Percentiles rank a stretch among this genome's conserved stretches.
Conservation (phyloP, 2,329 filamentous ascomycete species). For the Paracamarosporium sp. region DNA sequence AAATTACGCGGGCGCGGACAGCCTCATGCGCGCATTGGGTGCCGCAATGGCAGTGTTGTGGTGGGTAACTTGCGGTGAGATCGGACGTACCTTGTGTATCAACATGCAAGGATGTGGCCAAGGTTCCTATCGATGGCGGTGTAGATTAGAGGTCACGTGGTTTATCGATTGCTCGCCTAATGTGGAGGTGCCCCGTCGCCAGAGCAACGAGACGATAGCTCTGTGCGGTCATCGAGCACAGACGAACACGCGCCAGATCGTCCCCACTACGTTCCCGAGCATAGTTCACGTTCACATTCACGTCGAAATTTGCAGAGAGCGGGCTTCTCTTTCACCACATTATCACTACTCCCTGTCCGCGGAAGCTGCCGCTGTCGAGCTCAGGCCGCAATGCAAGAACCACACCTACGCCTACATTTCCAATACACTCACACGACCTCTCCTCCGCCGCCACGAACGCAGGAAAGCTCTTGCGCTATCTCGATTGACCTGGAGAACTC, state of each 20-base stretch:
- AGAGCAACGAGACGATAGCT: conserved; percentile 2
- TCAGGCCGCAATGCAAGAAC: not conserved
- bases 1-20: conserved; percentile 20
- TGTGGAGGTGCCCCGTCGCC: not conserved
- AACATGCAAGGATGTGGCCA: conserved; percentile 30
- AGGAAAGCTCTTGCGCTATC: not conserved
- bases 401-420: not conserved
- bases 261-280: not conserved
- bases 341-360: not conserved
- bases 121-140: not conserved
- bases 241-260: not conserved
- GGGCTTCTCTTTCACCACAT: not conserved
- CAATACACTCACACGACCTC: not conserved
- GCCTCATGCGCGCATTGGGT: conserved; percentile 24
- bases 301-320: not conserved
- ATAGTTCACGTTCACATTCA: not conserved
- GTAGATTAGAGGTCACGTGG: not conserved
- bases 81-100: conserved; percentile 22
- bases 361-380: not conserved
- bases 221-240: not conserved
- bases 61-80: conserved; percentile 30
- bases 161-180: not conserved
- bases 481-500: not conserved
- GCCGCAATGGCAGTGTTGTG: conserved; percentile 24
- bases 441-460: not conserved